Base-by-base conservation (phyloP, 108 stramenopile species). In the Conticribra weissflogii region DNA sequence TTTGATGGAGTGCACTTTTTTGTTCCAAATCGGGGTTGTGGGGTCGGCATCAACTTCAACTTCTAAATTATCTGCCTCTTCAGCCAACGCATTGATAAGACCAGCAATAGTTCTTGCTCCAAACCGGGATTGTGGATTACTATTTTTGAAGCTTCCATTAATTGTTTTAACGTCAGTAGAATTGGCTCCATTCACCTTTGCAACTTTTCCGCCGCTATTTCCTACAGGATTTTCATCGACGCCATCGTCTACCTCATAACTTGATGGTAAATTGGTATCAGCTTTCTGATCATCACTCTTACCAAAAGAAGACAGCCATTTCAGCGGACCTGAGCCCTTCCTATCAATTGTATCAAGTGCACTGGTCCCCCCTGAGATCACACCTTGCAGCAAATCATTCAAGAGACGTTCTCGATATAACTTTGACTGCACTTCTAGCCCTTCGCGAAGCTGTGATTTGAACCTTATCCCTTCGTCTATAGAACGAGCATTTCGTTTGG, bases 1-100 rank as follows among this genome's bases (percentile, higher is more conserved):
- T 49, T 68, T 77, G 2, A 96, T 69, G n/a, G 80, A 78, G 44
- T 96, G 72, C 7, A 96, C 66, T n/a, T 85, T 86, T 60, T 92
- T 93, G 29, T 81, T 73, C 82, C 87, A 83, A 44, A 87, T 50
- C 0, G 90, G 89, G 8, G 84, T 87, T 9, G 28, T 58, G 0
- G 62, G 46, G 23, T 87, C 73, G 27, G 68, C 60, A 52, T 78
- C 74, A 0, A 96, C 74, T 51, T 51, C 50, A 8, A 51, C 50
- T 12, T 51, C 50, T n/a, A 51, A 51, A 51, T 21, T n/a, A 22
- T 51, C 50, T 21, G 21, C 50, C 50, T 21, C 21, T 16, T n/a
- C n/a, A 12, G n/a, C 50, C 50, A 51, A 51, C 15, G n/a, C 21
- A 16, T 51, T 51, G 18, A 51, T 5, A 51, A 51, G 50, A 12